These are phyloP conservation scores for Primulina eburnea DNA, from an alignment of 257 asterid genomes.

Conservation along the genomic window DNA sequence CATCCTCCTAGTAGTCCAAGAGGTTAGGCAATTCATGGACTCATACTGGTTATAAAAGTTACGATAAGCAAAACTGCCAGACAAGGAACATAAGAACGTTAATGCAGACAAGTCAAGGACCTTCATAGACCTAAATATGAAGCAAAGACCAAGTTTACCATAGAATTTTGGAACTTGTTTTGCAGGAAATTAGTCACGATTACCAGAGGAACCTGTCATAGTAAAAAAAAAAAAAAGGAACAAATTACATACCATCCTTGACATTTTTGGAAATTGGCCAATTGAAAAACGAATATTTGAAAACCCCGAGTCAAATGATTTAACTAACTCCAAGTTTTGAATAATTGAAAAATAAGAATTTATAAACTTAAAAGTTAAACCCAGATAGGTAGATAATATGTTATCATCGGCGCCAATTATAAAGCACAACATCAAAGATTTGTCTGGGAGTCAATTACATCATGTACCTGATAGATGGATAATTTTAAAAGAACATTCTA, in stretches of 20 bases:
- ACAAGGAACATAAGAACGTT: neutral
- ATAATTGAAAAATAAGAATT: no score
- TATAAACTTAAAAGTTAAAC: neutral
- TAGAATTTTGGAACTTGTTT: slow-evolving; percentile 79
- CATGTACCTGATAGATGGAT: neutral
- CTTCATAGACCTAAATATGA: slow-evolving; percentile 8
- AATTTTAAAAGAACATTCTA: slow-evolving; percentile 1
- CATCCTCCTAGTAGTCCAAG: neutral
- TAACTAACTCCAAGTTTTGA: neutral
- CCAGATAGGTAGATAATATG: neutral
- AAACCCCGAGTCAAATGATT: neutral
- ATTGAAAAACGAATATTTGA: neutral
- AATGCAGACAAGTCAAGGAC: slow-evolving; percentile 3
- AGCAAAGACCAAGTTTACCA: slow-evolving; percentile 48
- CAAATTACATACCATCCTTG: slow-evolving; percentile 18
- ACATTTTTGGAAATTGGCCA: neutral
- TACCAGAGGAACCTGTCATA: slow-evolving; percentile 83
- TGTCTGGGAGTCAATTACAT: neutral
- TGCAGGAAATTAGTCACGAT: slow-evolving; percentile 78
- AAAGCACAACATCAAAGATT: neutral
- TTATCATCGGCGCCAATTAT: neutral
- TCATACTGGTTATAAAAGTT: neutral
- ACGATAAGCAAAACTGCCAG: neutral
- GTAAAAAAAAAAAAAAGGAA: slow-evolving; percentile 16
- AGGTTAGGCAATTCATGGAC: neutral